Conservation (phyloP, 352 stramenopile species). For the Pythium apleroticum region DNA sequence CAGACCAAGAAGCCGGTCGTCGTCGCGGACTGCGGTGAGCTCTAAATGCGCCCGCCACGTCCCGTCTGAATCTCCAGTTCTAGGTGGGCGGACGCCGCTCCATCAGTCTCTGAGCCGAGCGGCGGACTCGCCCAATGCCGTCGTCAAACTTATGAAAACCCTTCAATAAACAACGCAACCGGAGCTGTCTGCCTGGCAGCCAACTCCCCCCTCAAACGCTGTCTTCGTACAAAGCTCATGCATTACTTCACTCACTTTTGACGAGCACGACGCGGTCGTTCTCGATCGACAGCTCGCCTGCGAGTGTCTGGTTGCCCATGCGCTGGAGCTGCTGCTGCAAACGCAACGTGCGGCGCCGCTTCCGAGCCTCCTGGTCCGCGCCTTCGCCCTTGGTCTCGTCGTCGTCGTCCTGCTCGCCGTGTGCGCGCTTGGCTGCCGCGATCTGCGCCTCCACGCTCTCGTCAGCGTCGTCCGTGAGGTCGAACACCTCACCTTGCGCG, state of each 20-base stretch:
- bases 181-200: neutral
- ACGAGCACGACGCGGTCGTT: constrained; percentile 8
- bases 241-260: constrained; percentile 18
- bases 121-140: neutral
- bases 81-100: neutral
- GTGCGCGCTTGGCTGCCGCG: constrained; percentile 20
- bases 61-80: constrained; percentile 2
- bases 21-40: constrained; percentile 95
- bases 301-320: neutral
- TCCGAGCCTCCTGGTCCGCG: constrained; percentile 5
- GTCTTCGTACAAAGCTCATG: neutral
- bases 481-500: constrained; percentile 59
- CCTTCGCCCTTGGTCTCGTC: neutral
- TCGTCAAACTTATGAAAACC: constrained; percentile 6
- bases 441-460: constrained; percentile 27
- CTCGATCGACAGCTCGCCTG: constrained; percentile 10
- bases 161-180: constrained; percentile 1
- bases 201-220: neutral
- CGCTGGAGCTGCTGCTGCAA: neutral
- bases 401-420: neutral
- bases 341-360: constrained; percentile 19
- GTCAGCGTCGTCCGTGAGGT: constrained; percentile 62
- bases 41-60: constrained; percentile 42
- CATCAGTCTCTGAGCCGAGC: neutral
- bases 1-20: constrained; percentile 89